A percentile compares a stretch with the other conserved stretches of the same genome.
Evolutionary conservation across 1,284 basidiomycete genomes (phyloP).

Genomic region (Pascua sp.): DNA sequence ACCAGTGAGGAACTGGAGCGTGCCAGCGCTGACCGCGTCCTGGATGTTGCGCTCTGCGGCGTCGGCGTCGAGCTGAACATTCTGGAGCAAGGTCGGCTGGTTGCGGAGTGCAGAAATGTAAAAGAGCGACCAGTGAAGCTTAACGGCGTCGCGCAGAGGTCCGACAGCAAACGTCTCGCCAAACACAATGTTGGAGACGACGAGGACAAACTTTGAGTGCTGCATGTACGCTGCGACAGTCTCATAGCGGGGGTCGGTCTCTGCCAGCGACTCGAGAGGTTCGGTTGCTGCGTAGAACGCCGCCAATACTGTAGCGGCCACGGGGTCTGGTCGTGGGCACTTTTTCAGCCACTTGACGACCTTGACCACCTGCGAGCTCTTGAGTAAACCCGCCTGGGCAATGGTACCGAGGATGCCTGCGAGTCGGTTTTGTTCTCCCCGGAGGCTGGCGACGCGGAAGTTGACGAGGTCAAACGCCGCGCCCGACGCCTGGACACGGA

Average conservation of each 20-base stretch:
- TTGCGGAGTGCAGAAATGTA: conserved; percentile 69
- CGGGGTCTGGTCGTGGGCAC: conserved; percentile 30
- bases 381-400: conserved; percentile 31
- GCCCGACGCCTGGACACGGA: conserved; percentile 22
- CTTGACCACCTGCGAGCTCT: conserved; percentile 41
- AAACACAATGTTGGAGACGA: conserved; percentile 33
- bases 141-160: conserved; percentile 70
- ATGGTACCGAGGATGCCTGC: conserved; percentile 30
- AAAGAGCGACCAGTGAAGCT: conserved; percentile 84
- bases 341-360: conserved; percentile 44
- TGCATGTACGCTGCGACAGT: conserved; percentile 13
- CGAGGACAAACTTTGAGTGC: conserved; percentile 36
- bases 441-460: conserved; percentile 30
- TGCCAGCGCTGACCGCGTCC: conserved; percentile 75
- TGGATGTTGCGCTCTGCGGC: conserved; percentile 75
- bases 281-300: conserved; percentile 30
- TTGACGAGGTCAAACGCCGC: conserved; percentile 33
- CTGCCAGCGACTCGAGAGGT: conserved; percentile 28
- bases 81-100: conserved; percentile 58
- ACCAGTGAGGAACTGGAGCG: conserved; percentile 67
- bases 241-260: conserved; percentile 25
- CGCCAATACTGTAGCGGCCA: conserved; percentile 29
- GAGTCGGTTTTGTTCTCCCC: conserved; percentile 39
- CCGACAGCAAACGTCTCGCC: conserved; percentile 63
- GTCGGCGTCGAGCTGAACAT: conserved; percentile 67